These are phyloP conservation scores for Syzygium aromaticum DNA, from an alignment of 345 rosid species.

Conservation along the genomic window DNA sequence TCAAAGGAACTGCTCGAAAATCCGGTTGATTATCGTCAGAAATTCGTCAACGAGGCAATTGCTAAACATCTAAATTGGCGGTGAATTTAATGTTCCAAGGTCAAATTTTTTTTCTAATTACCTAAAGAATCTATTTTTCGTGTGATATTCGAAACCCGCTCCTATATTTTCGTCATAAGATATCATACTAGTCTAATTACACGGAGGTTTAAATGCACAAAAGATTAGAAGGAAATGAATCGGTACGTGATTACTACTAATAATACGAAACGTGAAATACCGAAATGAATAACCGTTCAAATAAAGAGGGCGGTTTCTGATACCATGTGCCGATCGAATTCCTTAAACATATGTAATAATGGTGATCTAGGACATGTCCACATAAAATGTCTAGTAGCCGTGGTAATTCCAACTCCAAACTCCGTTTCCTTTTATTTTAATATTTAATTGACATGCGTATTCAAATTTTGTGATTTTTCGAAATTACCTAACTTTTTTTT, in stretches of 20 bases:
- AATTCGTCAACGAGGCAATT: accelerated
- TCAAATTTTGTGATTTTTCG: neutral
- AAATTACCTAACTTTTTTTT: neutral
- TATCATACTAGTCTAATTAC: neutral
- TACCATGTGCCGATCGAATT: neutral
- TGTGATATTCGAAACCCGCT: too few species aligned
- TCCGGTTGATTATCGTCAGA: accelerated
- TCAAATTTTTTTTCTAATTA: too few species aligned
- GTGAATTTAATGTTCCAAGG: too few species aligned
- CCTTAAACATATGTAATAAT: neutral
- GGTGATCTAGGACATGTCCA: neutral
- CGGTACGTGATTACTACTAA: too few species aligned
- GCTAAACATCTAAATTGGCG: accelerated
- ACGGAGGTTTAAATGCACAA: too few species aligned
- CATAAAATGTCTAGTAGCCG: neutral
- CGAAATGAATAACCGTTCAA: accelerated
- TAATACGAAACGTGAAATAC: too few species aligned
- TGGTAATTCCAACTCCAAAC: neutral
- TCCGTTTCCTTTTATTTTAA: neutral
- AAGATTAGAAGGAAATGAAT: too few species aligned
- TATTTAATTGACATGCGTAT: neutral
- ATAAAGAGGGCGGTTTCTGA: neutral
- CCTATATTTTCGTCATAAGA: too few species aligned
- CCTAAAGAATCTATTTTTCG: too few species aligned
- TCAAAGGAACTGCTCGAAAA: accelerated